These are phyloP conservation scores for Wickerhamomyces silvicola DNA, from an alignment of 805 yeast genomes.

Conservation along the genomic window DNA sequence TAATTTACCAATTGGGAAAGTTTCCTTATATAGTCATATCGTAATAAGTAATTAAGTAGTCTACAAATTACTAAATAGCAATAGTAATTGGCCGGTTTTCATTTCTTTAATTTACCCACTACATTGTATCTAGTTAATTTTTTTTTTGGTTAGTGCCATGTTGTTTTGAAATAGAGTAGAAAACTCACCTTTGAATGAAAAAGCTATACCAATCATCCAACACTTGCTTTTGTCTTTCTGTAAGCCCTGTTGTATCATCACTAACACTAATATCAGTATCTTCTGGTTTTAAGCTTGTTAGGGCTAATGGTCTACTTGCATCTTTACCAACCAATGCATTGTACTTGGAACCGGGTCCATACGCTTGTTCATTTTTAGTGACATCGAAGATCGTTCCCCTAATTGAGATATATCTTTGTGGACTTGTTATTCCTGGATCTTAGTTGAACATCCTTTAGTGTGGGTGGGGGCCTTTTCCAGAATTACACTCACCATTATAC, in stretches of 20 bases:
- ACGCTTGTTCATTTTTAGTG: slow-evolving; percentile 52
- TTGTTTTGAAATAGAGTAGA: not conserved
- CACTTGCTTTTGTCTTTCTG: slow-evolving; percentile 51
- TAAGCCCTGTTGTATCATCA: slow-evolving; percentile 46
- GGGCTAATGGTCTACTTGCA: slow-evolving; percentile 69
- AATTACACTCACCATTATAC: slow-evolving; percentile 36
- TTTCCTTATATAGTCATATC: too few species aligned
- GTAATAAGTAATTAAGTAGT: too few species aligned
- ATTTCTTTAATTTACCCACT: slow-evolving; percentile 2
- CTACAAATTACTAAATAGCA: not conserved
- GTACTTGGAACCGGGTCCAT: slow-evolving; percentile 75
- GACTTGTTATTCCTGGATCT: slow-evolving; percentile 31
- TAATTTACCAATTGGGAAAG: too few species aligned
- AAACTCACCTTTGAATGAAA: slow-evolving; percentile 46
- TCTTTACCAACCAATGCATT: slow-evolving; percentile 71
- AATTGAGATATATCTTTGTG: slow-evolving; percentile 63
- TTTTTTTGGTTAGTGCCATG: not conserved
- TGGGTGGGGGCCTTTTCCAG: not conserved
- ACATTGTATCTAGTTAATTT: slow-evolving; percentile 9
- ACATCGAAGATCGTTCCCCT: slow-evolving; percentile 79
- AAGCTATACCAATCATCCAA: slow-evolving; percentile 70
- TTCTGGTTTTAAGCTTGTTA: slow-evolving; percentile 50
- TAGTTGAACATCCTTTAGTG: slow-evolving; percentile 1
- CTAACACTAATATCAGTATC: slow-evolving; percentile 38
- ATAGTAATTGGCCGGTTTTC: not conserved